Conservation (phyloP, 75 land plant genomes). For the Pinus taeda region DNA sequence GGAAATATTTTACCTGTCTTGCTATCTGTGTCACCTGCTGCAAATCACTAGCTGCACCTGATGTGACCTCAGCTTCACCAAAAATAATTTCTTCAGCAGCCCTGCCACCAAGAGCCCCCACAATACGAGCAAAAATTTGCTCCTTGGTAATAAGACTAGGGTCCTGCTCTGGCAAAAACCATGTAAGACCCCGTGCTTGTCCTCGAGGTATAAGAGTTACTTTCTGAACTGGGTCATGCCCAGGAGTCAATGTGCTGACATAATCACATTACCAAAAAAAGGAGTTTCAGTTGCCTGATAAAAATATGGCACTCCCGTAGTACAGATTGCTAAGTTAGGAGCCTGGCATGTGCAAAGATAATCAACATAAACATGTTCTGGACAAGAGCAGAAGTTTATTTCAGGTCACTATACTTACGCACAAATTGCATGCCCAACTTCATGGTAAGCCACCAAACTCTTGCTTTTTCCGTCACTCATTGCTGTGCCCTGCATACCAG, state of each 20-base stretch:
- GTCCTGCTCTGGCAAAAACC: constrained; percentile 91
- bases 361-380: constrained; percentile 14
- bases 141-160: constrained; percentile 74
- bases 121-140: constrained; percentile 81
- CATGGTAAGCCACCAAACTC: constrained; percentile 57
- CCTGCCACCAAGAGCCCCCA: constrained; percentile 89
- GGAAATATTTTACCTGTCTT: constrained; percentile 56
- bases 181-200: constrained; percentile 89
- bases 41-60: constrained; percentile 87
- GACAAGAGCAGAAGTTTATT: neutral
- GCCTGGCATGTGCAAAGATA: constrained; percentile 11
- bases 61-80: constrained; percentile 84
- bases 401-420: constrained; percentile 28
- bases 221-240: constrained; percentile 91
- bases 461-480: constrained; percentile 59
- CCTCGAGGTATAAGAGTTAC: constrained; percentile 81
- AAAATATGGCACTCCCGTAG: constrained; percentile 7
- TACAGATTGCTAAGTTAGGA: constrained; percentile 15
- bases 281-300: constrained; percentile 12
- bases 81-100: constrained; percentile 87
- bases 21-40: constrained; percentile 84
- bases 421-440: constrained; percentile 58
- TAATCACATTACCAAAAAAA: neutral
- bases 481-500: constrained; percentile 56
- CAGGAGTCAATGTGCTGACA: constrained; percentile 81